Percentiles rank a stretch among this genome's conserved stretches.
Conservation (phyloP, 2,329 filamentous ascomycete genomes). For the Proliferodiscus dingleyae region DNA sequence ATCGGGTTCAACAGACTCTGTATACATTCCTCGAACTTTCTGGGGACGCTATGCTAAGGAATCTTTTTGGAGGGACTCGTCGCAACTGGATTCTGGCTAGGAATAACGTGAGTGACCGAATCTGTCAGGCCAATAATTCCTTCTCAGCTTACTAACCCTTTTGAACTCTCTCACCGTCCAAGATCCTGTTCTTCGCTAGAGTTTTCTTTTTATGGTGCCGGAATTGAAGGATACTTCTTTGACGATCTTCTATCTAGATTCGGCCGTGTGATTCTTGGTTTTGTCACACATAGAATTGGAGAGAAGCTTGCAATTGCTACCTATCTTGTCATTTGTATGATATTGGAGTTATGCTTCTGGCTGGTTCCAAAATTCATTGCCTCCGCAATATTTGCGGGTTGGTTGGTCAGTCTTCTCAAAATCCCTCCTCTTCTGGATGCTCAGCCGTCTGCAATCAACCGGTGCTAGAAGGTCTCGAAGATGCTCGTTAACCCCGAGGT, state of each 20-base stretch:
- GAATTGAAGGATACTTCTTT: no score
- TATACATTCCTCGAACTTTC: no score
- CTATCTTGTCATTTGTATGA: slow-evolving; percentile 63
- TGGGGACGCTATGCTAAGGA: neutral
- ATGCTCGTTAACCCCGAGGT: neutral
- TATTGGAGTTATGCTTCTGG: slow-evolving; percentile 71
- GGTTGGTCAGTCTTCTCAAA: slow-evolving; percentile 39
- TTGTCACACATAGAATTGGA: slow-evolving; percentile 69
- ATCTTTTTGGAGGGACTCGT: slow-evolving; percentile 47
- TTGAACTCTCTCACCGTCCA: no score
- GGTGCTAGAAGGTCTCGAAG: no score
- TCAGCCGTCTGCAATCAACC: no score
- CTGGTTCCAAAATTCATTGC: slow-evolving; percentile 72
- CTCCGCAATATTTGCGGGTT: slow-evolving; percentile 64
- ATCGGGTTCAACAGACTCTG: no score
- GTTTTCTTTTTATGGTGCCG: no score
- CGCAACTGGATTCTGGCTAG: slow-evolving; percentile 80
- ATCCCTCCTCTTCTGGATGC: neutral
- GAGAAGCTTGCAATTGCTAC: slow-evolving; percentile 62
- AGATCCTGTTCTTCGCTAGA: no score
- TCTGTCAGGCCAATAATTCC: no score
- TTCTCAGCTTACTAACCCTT: no score
- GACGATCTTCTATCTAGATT: slow-evolving; percentile 31
- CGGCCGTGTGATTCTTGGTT: slow-evolving; percentile 69
- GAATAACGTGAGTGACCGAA: slow-evolving; percentile 48